Evolutionary conservation across 306 rosid species (phyloP).

Genomic region (Rosa multiflora): DNA sequence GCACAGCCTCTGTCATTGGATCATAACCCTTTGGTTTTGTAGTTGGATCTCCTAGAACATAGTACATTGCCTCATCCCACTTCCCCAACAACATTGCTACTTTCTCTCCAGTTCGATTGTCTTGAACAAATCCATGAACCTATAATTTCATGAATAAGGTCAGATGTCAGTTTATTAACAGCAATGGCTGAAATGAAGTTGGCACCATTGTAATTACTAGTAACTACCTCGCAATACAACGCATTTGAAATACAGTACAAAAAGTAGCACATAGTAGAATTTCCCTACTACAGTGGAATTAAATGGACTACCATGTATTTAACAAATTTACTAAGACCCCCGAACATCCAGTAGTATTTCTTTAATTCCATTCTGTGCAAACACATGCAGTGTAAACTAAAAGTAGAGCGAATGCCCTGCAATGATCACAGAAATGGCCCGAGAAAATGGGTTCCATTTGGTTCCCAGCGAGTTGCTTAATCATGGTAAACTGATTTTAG

Average conservation of each 20-base stretch:
- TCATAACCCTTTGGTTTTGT: constrained; percentile 94
- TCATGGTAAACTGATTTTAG: too few relatives aligned
- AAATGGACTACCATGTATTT: not conserved
- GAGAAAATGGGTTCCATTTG: not conserved
- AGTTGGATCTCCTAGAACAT: constrained; percentile 96
- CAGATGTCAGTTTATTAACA: not conserved
- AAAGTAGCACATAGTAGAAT: not conserved
- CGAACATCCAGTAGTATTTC: not conserved
- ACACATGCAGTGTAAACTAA: not conserved
- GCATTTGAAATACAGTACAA: not conserved
- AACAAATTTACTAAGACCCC: not conserved
- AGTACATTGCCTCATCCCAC: constrained; percentile 99
- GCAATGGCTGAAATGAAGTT: not conserved
- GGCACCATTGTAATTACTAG: not conserved
- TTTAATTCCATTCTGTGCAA: not conserved
- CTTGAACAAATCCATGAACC: constrained; percentile 99
- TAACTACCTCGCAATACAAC: not conserved
- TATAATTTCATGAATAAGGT: constrained; percentile 32
- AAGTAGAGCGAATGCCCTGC: too few relatives aligned
- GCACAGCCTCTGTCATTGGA: constrained; percentile 95
- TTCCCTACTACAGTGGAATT: not conserved
- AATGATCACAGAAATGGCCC: too few relatives aligned
- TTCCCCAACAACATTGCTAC: constrained; percentile 96
- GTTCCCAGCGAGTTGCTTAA: not conserved
- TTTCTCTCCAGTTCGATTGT: constrained; percentile 96